Evolutionary conservation across 192 early-diverging fungal species (phyloP), one percentile per base, ranked within the genome.

Genomic region (Coemansia pectinata): DNA sequence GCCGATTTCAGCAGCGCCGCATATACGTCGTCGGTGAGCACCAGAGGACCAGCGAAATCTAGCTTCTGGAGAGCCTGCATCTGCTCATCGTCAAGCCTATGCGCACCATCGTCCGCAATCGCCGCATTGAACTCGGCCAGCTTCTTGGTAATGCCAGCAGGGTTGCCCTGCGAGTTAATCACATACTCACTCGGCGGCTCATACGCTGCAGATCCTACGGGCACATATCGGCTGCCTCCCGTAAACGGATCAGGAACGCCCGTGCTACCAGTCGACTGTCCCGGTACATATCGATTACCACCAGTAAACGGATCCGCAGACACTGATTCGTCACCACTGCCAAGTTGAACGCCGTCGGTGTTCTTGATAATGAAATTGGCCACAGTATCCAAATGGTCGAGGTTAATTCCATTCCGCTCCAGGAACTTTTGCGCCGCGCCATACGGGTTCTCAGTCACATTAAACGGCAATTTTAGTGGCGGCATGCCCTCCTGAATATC

Each of bases 361-460:
- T 98, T 99, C 52, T 88, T 87, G 8, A 86, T 89, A 44, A 99
- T 97, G 77, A 99, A 99, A 65, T 95, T 86, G 5, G 91, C 98
- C 40, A 99, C 91, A 66, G 96, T 90, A 59, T 99, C 98, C 70
- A 98, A 72, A 65, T 91, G 96, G 8, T 85, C 90, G 77, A 93
- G 91, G 19, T 89, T 72, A 1, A 99, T 84, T 59, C 95, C 89
- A 65, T 99, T 78, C 27, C 84, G 76, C 70, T 87, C 79, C 33
- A 99, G 86, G 69, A 99, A 99, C 27, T 88, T 77, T 75, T 98
- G 96, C 6, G 98, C 98, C 1, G 94, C 94, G 44, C 83, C 70
- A 79, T 93, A 99, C 1, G 96, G 95, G 79, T 99, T 98, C 58
- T 98, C 96, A 0, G 88, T 85, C 1, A 86, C 85, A 79, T 99